phyloP scores from a whole-genome alignment of 257 asterid genomes.

The Solanum pinnatisectum region DNA sequence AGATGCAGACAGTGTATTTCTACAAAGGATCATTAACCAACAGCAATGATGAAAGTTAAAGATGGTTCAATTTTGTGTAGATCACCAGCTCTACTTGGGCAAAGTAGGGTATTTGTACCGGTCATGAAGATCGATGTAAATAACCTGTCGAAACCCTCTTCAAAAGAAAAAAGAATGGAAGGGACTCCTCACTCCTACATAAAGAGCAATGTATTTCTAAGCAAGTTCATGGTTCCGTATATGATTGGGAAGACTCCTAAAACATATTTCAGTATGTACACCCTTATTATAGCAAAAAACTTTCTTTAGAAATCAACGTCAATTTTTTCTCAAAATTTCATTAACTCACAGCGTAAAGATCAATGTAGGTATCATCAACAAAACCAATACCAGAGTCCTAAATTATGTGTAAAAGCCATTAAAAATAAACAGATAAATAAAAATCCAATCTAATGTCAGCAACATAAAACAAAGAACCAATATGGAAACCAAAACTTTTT shows the following conservation, averaged over 20 bases:
- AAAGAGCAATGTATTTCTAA: neutral
- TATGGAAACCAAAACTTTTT: neutral
- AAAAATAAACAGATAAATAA: neutral
- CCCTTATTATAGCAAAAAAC: neutral
- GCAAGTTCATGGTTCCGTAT: neutral
- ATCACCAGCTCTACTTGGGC: neutral
- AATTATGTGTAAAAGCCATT: neutral
- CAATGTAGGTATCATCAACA: neutral
- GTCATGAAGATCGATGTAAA: neutral
- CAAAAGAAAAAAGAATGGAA: neutral
- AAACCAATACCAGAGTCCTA: neutral
- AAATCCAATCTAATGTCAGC: neutral
- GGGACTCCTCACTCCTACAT: neutral
- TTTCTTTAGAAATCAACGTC: neutral
- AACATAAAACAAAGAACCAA: neutral
- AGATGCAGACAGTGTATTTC: neutral
- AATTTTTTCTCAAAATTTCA: neutral
- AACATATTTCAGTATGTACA: neutral
- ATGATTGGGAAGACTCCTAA: neutral
- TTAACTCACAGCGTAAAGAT: neutral
- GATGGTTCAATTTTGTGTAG: neutral
- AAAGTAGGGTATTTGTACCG: neutral
- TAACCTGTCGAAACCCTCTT: neutral
- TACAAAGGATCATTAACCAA: neutral
- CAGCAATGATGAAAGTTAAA: neutral